Base-by-base conservation (phyloP, 2,329 filamentous ascomycete species). In the Stromatinia cepivora region DNA sequence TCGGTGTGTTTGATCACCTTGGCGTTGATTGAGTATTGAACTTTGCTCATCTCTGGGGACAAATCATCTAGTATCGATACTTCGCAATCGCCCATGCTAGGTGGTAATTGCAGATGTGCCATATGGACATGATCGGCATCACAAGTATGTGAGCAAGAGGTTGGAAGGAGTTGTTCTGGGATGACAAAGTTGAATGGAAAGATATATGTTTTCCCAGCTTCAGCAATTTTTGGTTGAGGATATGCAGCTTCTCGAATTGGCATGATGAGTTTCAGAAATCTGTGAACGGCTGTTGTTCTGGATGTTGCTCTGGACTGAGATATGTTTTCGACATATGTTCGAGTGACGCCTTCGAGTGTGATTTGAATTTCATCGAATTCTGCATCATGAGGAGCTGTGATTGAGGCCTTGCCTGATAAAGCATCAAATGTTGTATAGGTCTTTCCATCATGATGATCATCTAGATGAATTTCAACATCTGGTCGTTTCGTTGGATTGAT, bases 161-260 rank as follows among this genome's bases (percentile, higher is more conserved):
- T 70, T 2, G 76, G 77, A 39, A 79, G 74, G 11, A 79, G 72
- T 28, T 73, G 76, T 20, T 76, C 71, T 1, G 78, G 78, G 54
- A 79, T 71, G 15, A 76, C 77, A 67, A 79, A 79, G 70, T 78
- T 76, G 72, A 76, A 78, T 3, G 75, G 73, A 34, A 78, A 78
- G 8, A 63, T 74, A 54, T 77, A 76, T 15, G 74, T 78, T 28
- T 71, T 71, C 8, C 77, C 77, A 28, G 76, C 75, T 66, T 77
- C 76, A 25, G 74, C 75, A 46, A 78, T 70, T 67, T 75, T 69
- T 59, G 73, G 74, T 57, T 74, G 74, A 52, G 77, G 75, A 63
- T 78, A 78, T 1, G 73, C 68, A 13, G 71, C 70, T 39, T 77
- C 73, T 56, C 67, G 63, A 34, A 79, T 72, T n/a, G 78, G 78